These are phyloP conservation scores for Brassica juncea DNA, from an alignment of 345 rosid genomes.

Conservation along the genomic window DNA sequence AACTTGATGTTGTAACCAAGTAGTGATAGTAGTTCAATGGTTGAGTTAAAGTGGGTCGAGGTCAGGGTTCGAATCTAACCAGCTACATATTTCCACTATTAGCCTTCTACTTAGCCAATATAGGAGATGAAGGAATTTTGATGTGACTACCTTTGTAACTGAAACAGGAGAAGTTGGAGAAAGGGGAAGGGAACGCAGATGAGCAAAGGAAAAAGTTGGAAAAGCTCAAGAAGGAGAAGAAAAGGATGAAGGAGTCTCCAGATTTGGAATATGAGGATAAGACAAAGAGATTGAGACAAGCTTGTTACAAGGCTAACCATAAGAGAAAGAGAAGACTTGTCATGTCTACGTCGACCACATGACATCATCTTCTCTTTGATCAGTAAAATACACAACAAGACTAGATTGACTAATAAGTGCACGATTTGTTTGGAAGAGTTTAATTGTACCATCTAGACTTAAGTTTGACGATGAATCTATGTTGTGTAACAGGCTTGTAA, in stretches of 20 bases:
- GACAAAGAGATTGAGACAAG: conserved; percentile 74
- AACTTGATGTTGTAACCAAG: not conserved
- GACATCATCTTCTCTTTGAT: conserved; percentile 1
- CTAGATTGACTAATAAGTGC: not conserved
- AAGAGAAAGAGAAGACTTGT: conserved; percentile 51
- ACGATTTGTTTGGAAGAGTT: not conserved
- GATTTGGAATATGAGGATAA: conserved; percentile 49
- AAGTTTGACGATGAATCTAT: not conserved
- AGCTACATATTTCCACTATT: not conserved
- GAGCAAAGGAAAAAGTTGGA: conserved; percentile 45
- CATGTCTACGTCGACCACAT: conserved; percentile 8
- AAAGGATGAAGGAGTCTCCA: conserved; percentile 52
- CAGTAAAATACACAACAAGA: not conserved
- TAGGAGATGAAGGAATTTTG: not conserved
- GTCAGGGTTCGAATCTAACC: not conserved
- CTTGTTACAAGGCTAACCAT: conserved; percentile 78
- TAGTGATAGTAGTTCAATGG: not conserved
- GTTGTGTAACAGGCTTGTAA: not conserved
- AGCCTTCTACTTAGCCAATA: not conserved
- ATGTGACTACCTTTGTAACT: not conserved
- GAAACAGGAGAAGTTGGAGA: conserved; percentile 29
- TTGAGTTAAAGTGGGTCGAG: not conserved
- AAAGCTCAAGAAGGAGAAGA: conserved; percentile 58
- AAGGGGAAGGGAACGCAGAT: conserved; percentile 33
- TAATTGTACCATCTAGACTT: not conserved